A percentile compares a stretch with the other conserved stretches of the same genome.
phyloP scores from a whole-genome alignment of 1,284 basidiomycete genomes.

The Grifola frondosa region DNA sequence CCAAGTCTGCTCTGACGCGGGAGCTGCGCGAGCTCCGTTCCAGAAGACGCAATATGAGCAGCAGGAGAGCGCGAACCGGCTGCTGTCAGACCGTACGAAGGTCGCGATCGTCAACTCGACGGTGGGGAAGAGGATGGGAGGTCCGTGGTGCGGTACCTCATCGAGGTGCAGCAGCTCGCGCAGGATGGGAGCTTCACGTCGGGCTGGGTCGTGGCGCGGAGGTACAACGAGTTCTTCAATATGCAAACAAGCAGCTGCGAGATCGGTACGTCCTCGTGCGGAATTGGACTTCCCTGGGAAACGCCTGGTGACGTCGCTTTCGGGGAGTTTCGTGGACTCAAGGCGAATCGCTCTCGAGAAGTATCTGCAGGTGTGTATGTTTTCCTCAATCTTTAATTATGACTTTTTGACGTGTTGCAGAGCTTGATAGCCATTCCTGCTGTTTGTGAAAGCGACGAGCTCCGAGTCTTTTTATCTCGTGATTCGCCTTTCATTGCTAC shows the following conservation, averaged over 20 bases:
- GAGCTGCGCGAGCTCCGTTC: constrained; percentile 84
- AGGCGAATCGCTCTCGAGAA: constrained; percentile 80
- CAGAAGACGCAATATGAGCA: constrained; percentile 91
- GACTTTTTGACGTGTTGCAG: constrained; percentile 40
- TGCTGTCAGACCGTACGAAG: constrained; percentile 77
- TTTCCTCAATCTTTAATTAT: not conserved
- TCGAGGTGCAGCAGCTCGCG: constrained; percentile 87
- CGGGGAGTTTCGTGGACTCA: constrained; percentile 82
- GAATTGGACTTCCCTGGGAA: constrained; percentile 88
- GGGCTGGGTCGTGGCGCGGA: constrained; percentile 88
- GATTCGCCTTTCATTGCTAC: constrained; percentile 76
- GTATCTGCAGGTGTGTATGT: constrained; percentile 76
- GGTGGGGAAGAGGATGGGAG: constrained; percentile 79
- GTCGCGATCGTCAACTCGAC: constrained; percentile 79
- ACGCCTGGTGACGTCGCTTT: constrained; percentile 79
- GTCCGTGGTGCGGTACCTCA: constrained; percentile 88
- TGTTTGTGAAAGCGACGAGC: constrained; percentile 81
- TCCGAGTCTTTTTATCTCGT: constrained; percentile 86
- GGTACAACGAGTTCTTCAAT: constrained; percentile 93
- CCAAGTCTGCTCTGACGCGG: constrained; percentile 76
- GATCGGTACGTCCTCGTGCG: constrained; percentile 70
- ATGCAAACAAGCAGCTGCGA: constrained; percentile 83
- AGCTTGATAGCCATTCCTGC: constrained; percentile 69
- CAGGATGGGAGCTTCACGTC: constrained; percentile 72
- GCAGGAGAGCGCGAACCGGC: constrained; percentile 82